Evolutionary conservation across 1,284 basidiomycete genomes (phyloP).

Genomic region (Malassezia brasiliensis): DNA sequence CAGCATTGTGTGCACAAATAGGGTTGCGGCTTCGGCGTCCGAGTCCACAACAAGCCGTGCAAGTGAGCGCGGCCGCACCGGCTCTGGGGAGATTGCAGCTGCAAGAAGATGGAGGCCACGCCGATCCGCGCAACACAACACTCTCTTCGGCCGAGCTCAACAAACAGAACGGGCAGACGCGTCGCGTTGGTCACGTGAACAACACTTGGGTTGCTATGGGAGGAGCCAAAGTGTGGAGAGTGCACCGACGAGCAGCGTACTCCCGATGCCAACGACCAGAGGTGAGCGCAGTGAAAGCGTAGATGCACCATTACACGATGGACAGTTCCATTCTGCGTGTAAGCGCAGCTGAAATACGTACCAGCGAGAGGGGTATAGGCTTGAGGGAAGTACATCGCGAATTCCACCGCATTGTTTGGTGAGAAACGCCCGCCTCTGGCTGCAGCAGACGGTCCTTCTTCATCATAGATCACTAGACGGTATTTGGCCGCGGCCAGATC

Average conservation of each 20-base stretch:
- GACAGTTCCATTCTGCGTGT: slow-evolving; percentile 15
- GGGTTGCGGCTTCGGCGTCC: not conserved
- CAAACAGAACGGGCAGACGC: not conserved
- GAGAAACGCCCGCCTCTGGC: slow-evolving; percentile 29
- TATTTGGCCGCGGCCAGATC: slow-evolving; percentile 41
- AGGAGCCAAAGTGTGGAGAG: not conserved
- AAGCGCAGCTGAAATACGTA: slow-evolving; percentile 7
- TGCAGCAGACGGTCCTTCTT: slow-evolving; percentile 27
- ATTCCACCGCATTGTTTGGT: slow-evolving; percentile 39
- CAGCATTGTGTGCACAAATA: not conserved
- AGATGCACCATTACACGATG: slow-evolving; percentile 8
- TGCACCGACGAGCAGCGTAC: not conserved
- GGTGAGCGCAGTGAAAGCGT: not conserved
- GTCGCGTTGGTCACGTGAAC: slow-evolving; percentile 14
- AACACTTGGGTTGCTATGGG: not conserved
- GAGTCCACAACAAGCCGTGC: not conserved
- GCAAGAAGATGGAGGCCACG: not conserved
- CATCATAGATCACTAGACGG: slow-evolving; percentile 40
- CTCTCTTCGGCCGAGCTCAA: not conserved
- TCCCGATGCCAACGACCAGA: not conserved
- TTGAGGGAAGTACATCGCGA: slow-evolving; percentile 45
- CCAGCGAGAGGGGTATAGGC: slow-evolving; percentile 40
- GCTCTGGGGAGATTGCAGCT: not conserved
- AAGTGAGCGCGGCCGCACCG: too few relatives aligned
- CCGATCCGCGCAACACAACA: not conserved